Evolutionary conservation across 345 rosid species (phyloP).

Genomic region (Lepidium aucheri): DNA sequence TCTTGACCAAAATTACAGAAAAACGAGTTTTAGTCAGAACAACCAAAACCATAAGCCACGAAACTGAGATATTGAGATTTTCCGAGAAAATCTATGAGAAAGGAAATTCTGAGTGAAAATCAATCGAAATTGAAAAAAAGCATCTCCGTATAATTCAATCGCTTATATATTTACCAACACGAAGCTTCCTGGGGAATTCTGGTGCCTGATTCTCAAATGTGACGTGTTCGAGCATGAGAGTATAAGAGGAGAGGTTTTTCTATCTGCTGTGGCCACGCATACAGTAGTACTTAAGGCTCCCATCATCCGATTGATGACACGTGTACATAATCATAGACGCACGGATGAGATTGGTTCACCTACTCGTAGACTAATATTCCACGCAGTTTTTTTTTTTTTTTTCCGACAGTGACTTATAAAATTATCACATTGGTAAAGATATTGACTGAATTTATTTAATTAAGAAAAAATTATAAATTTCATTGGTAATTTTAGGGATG

Average conservation of each 20-base stretch:
- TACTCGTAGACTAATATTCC: slow-evolving; percentile 1
- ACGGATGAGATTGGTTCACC: slow-evolving; percentile 24
- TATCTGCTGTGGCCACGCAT: slow-evolving; percentile 10
- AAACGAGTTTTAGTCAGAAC: not conserved
- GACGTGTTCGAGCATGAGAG: slow-evolving; percentile 10
- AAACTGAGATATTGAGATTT: not conserved
- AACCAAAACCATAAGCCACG: not conserved
- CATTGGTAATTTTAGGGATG: not conserved
- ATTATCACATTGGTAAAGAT: no score
- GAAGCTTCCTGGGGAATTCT: slow-evolving; percentile 25
- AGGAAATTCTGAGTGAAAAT: not conserved
- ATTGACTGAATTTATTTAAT: no score
- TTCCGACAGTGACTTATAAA: not conserved
- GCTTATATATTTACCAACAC: slow-evolving; percentile 7
- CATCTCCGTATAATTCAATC: not conserved
- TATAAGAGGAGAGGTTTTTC: not conserved
- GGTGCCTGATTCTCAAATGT: slow-evolving; percentile 6
- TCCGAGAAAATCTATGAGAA: not conserved
- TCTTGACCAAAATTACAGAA: slow-evolving; percentile 1
- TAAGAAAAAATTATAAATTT: no score
- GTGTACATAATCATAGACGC: not conserved
- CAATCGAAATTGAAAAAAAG: not conserved
- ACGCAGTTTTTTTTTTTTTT: not conserved
- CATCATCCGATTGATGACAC: not conserved
- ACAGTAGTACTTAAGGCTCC: not conserved